phyloP scores from a whole-genome alignment of 1,284 basidiomycete genomes.

The Irpex sp. region DNA sequence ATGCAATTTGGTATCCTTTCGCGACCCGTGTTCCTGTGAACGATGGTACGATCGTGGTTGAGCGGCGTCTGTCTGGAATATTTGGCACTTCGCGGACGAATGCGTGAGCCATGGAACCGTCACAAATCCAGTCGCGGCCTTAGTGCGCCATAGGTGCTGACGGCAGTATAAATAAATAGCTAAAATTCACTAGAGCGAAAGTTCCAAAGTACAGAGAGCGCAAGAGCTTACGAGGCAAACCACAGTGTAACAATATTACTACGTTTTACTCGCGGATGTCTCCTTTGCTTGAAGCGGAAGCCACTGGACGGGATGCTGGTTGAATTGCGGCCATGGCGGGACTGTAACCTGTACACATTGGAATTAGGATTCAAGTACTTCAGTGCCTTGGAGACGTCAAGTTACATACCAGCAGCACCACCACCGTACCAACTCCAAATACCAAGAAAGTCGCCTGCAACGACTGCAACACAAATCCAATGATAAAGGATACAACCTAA shows the following conservation, averaged over 20 bases:
- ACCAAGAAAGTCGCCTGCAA: conserved; percentile 55
- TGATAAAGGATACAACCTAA: conserved; percentile 62
- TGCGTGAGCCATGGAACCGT: background rate
- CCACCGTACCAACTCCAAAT: conserved; percentile 42
- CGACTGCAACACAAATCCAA: conserved; percentile 60
- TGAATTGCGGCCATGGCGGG: conserved; percentile 70
- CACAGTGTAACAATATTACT: background rate
- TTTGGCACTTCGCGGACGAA: too few species aligned
- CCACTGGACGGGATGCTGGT: conserved; percentile 63
- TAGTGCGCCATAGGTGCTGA: background rate
- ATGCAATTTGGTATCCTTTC: too few species aligned
- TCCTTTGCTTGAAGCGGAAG: conserved; percentile 35
- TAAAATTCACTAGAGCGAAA: background rate
- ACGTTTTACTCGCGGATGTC: conserved; percentile 12
- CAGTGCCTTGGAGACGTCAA: background rate
- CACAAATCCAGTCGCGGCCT: background rate
- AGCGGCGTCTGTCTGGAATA: too few species aligned
- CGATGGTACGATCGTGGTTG: too few species aligned
- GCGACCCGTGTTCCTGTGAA: too few species aligned
- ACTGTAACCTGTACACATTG: conserved; percentile 44
- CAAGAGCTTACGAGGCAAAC: background rate
- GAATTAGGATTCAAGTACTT: background rate
- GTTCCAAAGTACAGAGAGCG: background rate
- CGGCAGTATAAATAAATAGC: background rate
- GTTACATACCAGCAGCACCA: conserved; percentile 50